phyloP scores from a whole-genome alignment of 805 yeast genomes.

The Sungouiella blattae region DNA sequence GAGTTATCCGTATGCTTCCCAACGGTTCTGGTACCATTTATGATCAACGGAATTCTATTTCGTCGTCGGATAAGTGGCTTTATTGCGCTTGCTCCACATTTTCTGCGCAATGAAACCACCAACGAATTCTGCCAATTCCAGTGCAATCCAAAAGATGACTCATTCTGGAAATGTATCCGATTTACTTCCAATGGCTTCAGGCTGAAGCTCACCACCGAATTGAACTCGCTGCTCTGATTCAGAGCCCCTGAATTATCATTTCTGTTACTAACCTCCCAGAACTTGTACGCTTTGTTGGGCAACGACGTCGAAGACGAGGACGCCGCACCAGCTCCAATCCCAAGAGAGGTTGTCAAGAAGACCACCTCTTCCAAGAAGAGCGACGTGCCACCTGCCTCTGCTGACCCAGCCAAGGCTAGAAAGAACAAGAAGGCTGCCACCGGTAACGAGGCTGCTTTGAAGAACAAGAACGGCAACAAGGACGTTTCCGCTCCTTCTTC shows the following conservation, averaged over 20 bases:
- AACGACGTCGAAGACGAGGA: slow-evolving; percentile 82
- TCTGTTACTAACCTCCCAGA: too few species aligned
- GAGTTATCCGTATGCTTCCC: too few species aligned
- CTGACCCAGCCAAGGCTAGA: slow-evolving; percentile 76
- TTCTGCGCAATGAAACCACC: too few species aligned
- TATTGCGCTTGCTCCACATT: too few species aligned
- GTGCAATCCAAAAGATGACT: too few species aligned
- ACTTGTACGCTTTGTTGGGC: slow-evolving; percentile 80
- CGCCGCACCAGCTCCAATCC: slow-evolving; percentile 49
- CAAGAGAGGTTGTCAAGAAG: slow-evolving; percentile 79
- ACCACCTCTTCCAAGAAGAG: slow-evolving; percentile 82
- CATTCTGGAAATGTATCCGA: not conserved
- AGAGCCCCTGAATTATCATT: too few species aligned
- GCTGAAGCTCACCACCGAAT: too few species aligned
- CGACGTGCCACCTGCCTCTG: slow-evolving; percentile 77
- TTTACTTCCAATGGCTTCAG: not conserved
- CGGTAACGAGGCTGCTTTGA: slow-evolving; percentile 88
- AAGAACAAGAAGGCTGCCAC: slow-evolving; percentile 65
- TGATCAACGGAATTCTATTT: too few species aligned
- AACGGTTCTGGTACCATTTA: too few species aligned
- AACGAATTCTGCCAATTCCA: too few species aligned
- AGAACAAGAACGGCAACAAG: slow-evolving; percentile 60
- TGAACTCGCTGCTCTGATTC: too few species aligned
- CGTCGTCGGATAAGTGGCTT: too few species aligned
- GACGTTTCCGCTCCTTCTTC: slow-evolving; percentile 55